Percentiles rank a stretch among this genome's conserved stretches.
Evolutionary conservation across 192 early-diverging fungal genomes (phyloP).

Genomic region (Coemansia sp.): DNA sequence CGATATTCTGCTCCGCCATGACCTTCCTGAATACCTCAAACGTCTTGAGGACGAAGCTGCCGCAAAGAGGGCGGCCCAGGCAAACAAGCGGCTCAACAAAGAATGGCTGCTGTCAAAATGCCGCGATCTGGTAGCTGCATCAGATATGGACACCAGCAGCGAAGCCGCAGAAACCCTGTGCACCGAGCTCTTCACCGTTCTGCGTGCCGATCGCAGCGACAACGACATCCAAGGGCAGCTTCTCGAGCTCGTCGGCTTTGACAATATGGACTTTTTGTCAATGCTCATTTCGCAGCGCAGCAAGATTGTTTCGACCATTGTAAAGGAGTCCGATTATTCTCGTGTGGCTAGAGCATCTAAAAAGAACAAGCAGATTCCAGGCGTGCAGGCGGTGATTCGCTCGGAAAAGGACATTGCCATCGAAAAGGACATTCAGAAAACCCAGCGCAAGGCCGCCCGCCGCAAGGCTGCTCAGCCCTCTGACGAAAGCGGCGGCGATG

Average conservation of each 20-base stretch:
- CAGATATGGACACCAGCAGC: slow-evolving; percentile 13
- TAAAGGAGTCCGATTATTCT: slow-evolving; percentile 28
- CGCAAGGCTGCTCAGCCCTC: background rate
- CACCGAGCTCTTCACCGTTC: slow-evolving; percentile 21
- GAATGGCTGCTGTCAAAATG: slow-evolving; percentile 38
- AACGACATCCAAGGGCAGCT: slow-evolving; percentile 47
- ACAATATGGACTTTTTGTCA: slow-evolving; percentile 47
- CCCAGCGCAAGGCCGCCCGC: slow-evolving; percentile 21
- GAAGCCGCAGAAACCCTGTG: slow-evolving; percentile 37
- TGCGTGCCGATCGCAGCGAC: slow-evolving; percentile 39
- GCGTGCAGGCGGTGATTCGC: slow-evolving; percentile 32
- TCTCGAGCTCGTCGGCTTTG: slow-evolving; percentile 50
- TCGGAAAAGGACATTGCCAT: slow-evolving; percentile 31
- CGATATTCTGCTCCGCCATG: slow-evolving; percentile 28
- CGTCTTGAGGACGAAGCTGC: slow-evolving; percentile 18
- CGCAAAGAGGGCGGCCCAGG: background rate
- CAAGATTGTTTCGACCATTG: slow-evolving; percentile 30
- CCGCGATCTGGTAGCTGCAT: slow-evolving; percentile 11
- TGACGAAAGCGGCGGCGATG: background rate
- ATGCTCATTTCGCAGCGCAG: slow-evolving; percentile 34
- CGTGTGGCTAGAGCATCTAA: slow-evolving; percentile 9
- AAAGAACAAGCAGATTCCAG: slow-evolving; percentile 18
- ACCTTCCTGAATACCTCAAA: slow-evolving; percentile 26
- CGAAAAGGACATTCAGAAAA: slow-evolving; percentile 31
- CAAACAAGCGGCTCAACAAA: slow-evolving; percentile 7